phyloP scores from a whole-genome alignment of 2,329 filamentous ascomycete genomes.

The Macrophomina pseudophaseolina region DNA sequence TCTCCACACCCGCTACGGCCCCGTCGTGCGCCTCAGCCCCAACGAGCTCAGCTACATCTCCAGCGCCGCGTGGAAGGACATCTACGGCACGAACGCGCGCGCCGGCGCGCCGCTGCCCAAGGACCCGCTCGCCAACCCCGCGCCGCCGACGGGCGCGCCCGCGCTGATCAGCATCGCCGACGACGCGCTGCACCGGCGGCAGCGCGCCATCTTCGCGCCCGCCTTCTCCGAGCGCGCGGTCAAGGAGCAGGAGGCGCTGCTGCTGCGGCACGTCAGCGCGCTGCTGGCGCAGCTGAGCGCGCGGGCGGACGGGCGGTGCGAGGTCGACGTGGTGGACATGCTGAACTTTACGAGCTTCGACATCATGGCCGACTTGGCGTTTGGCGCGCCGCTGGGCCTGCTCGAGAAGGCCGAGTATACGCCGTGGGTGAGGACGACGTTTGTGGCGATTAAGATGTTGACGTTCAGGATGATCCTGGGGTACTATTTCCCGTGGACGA shows the following conservation, averaged over 20 bases:
- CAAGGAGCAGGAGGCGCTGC: no score
- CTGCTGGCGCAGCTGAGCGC: no score
- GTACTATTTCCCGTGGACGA: background rate
- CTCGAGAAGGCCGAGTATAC: slow-evolving; percentile 35
- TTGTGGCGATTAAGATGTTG: slow-evolving; percentile 30
- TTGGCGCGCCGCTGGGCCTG: slow-evolving; percentile 35
- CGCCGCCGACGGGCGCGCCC: slow-evolving; percentile 29
- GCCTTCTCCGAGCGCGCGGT: no score
- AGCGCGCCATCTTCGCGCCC: no score
- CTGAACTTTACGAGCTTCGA: slow-evolving; percentile 34
- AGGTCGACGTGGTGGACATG: slow-evolving; percentile 40
- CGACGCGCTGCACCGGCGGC: no score
- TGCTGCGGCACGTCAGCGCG: no score
- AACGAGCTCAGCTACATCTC: slow-evolving; percentile 46
- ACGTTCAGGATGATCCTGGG: slow-evolving; percentile 1
- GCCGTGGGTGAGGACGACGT: slow-evolving; percentile 39
- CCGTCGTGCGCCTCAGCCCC: slow-evolving; percentile 49
- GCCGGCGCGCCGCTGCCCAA: slow-evolving; percentile 2
- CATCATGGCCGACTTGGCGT: slow-evolving; percentile 34
- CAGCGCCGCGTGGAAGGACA: slow-evolving; percentile 41
- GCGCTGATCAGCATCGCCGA: no score
- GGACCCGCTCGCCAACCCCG: slow-evolving; percentile 26
- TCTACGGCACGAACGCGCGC: background rate
- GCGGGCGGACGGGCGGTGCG: no score
- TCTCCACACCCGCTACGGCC: slow-evolving; percentile 40